A percentile compares a stretch with the other conserved stretches of the same genome.
phyloP scores from a whole-genome alignment of 2,329 filamentous ascomycete genomes.

The Aureobasidium uvarum region DNA sequence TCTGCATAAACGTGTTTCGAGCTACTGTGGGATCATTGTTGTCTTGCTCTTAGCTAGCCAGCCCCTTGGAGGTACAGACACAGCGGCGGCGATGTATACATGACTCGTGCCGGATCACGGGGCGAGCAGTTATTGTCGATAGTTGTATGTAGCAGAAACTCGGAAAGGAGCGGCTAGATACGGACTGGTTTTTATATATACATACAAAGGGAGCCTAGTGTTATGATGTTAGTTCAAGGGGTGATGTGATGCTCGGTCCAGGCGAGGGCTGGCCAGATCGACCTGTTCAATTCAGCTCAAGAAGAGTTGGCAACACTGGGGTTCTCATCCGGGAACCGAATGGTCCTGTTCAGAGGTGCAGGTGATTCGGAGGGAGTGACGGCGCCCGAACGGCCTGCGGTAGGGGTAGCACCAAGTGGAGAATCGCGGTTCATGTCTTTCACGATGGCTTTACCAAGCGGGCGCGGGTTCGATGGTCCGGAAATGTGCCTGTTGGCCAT shows the following conservation, averaged over 20 bases:
- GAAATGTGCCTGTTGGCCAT: slow-evolving; percentile 27
- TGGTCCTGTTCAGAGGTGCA: slow-evolving; percentile 34
- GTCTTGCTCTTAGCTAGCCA: background rate
- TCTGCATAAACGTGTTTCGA: background rate
- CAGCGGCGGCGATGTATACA: background rate
- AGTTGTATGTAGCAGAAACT: background rate
- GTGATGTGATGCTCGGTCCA: background rate
- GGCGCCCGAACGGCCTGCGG: slow-evolving; percentile 4
- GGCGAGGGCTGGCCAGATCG: background rate
- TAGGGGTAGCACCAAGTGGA: slow-evolving; percentile 23
- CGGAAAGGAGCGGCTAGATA: background rate
- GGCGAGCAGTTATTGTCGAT: background rate
- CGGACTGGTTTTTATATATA: background rate
- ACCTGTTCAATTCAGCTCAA: background rate
- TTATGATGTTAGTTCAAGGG: background rate
- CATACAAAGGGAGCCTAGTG: background rate
- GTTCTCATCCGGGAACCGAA: slow-evolving; percentile 37
- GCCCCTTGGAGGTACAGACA: background rate
- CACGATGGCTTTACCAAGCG: slow-evolving; percentile 3
- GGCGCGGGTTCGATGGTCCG: slow-evolving; percentile 21
- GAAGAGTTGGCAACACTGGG: background rate
- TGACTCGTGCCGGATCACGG: background rate
- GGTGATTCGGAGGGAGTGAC: slow-evolving; percentile 3
- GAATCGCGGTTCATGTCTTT: slow-evolving; percentile 8
- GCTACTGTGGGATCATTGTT: background rate